Base-by-base conservation (phyloP, 2,329 filamentous ascomycete species). In the Apiospora rasikravindrae region DNA sequence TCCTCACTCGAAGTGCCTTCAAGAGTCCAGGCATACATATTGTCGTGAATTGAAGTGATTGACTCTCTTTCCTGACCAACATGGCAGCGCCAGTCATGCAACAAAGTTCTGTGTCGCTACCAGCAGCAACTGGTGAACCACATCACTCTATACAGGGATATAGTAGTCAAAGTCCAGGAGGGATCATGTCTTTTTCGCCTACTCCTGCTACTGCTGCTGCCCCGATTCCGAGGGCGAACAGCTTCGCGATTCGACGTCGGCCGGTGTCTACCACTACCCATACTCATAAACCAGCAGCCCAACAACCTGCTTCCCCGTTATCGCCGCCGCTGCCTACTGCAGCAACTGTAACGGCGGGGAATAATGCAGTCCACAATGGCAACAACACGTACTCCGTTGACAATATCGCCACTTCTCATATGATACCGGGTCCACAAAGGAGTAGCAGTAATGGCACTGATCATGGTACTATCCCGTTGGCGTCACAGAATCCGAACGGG, bases 241-340 rank as follows among this genome's bases (percentile, higher is more conserved):
- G 33, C 11, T 64, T 64, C 33, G 57, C 57, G 19, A 64, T 64
- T 22, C 57, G 57, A 64, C 57, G 57, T 64, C 57, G 57, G 14
- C 57, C 57, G 0, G 57, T 64, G 29, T 64, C 57, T n/a, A n/a
- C 33, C 24, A 40, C 29, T 14, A n/a, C 33, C 29, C 33, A 33
- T 40, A 33, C 4, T 19, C 22, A 37, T n/a, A 64, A 64, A 64
- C 57, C 57, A 13, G 19, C 57, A 40, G 22, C 8, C 33, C 57
- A 64, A 14, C 33, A 37, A 8, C 33, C 19, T 40, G 10, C 33
- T n/a, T 64, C 33, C 33, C 29, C 53, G 7, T 64, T 24, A 22
- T 40, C 22, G 11, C 33, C 57, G 33, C 29, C 29, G 33, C 57
- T 33, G 53, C 29, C 53, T 13, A 6, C 57, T 2, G 33, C 57